Evolutionary conservation across 1,284 basidiomycete species (phyloP), one percentile per base, ranked within the genome.

Genomic region (Tremellales sp.): DNA sequence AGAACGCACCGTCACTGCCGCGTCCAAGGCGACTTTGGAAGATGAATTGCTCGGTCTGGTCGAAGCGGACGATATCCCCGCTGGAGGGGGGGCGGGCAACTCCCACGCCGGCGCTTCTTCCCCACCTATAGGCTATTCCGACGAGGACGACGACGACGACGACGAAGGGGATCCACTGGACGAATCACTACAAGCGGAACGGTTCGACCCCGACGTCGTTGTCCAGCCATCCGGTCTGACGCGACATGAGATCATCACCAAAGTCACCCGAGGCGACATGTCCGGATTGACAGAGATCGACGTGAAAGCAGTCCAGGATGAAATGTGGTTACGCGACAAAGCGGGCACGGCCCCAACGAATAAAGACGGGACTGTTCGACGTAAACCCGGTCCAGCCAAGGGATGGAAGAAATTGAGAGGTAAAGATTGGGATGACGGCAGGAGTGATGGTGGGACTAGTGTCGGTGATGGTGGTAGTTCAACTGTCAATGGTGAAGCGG

Each of bases 381-480:
- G 65, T 54, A 75, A 75, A 51, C 72, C 73, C 21, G 72, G 73
- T 15, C 73, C 72, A 0, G 64, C 69, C 3, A 75, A 75, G 48
- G 73, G 73, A 6, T 70, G 68, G 64, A 71, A 70, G 56, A 57
- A 59, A 37, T 48, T 60, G 23, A 57, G 58, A 52, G 56, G 57
- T 23, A 36, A 45, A 29, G 45, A 50, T 48, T 39, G 49, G 54
- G 52, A 56, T 11, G 36, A 21, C 8, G 36, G 19, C 11, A 39
- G 36, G 13, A n/a, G 13, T 13, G 36, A 39, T 11, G 10, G 29
- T 33, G 19, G 36, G 19, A n/a, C 12, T 13, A 33, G n/a, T 10
- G 45, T 27, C 11, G 40, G 42, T 6, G 54, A 48, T 25, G 52
- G 40, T 11, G 58, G 50, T 2, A 52, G 49, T 21, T n/a, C n/a